These are phyloP conservation scores for Akanthomyces lecanii DNA, from an alignment of 2,329 filamentous ascomycete species.

Conservation along the genomic window DNA sequence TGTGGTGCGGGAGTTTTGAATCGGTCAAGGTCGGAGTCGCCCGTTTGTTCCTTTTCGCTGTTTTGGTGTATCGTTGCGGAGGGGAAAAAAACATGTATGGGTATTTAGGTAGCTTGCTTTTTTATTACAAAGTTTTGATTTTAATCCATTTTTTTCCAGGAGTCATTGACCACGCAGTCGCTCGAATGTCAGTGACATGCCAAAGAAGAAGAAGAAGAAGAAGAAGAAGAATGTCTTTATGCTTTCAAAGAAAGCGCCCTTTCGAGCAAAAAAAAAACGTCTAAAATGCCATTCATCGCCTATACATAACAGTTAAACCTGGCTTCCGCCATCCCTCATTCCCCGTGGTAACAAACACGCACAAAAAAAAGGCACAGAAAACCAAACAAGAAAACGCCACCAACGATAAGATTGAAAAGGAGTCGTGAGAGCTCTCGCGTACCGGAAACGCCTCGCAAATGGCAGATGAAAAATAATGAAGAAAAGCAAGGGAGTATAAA, in stretches of 20 bases:
- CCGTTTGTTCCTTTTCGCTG: not conserved
- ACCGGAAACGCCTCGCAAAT: constrained; percentile 7
- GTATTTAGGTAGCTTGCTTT: not conserved
- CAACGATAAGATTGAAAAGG: constrained; percentile 1
- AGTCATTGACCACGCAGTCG: not conserved
- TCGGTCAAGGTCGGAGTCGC: not conserved
- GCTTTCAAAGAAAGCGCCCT: not conserved
- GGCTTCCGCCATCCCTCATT: not conserved
- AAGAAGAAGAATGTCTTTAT: not conserved
- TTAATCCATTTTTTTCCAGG: not conserved
- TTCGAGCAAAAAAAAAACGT: not conserved
- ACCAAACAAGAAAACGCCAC: constrained; percentile 21
- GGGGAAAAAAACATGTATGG: constrained; percentile 2
- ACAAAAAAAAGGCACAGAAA: not conserved
- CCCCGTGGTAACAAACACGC: not conserved
- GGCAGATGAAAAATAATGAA: not conserved
- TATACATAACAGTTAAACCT: not conserved
- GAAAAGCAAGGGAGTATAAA: not conserved
- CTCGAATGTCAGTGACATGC: not conserved
- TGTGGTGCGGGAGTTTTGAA: constrained; percentile 7
- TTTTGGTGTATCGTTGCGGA: constrained; percentile 1
- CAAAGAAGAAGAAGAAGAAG: too few relatives aligned
- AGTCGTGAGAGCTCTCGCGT: constrained; percentile 1
- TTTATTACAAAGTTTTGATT: not conserved
- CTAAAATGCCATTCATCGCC: not conserved